Evolutionary conservation across 2,329 filamentous ascomycete genomes (phyloP).

Genomic region (Eutypa lata): DNA sequence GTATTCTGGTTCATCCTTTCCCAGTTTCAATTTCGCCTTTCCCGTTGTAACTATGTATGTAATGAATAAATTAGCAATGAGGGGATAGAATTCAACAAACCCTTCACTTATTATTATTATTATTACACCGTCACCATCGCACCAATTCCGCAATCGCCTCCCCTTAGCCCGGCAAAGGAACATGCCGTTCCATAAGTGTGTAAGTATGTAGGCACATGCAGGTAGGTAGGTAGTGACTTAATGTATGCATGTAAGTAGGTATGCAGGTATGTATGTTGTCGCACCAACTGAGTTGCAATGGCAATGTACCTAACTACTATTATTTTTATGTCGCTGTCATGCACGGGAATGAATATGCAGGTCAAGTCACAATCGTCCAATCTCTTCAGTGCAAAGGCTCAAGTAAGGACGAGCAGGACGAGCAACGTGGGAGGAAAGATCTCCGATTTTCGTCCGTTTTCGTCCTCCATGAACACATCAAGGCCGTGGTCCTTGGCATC

Average conservation of each 20-base stretch:
- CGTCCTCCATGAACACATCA: not conserved
- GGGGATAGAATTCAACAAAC: not conserved
- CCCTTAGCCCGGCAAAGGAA: too few species aligned
- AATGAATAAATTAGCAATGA: too few species aligned
- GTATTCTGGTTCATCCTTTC: not conserved
- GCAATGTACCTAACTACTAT: not conserved
- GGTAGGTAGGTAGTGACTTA: too few species aligned
- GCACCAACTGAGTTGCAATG: not conserved
- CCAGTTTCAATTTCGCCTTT: not conserved
- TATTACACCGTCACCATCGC: not conserved
- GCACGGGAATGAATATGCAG: not conserved
- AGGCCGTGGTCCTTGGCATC: not conserved
- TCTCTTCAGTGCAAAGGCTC: not conserved
- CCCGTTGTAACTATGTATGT: not conserved
- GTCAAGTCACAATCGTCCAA: not conserved
- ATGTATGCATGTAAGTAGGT: too few species aligned
- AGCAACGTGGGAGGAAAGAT: not conserved
- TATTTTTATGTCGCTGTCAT: not conserved
- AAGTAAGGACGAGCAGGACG: not conserved
- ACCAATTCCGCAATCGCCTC: too few species aligned
- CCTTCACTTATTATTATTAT: too few species aligned
- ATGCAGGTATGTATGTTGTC: not conserved
- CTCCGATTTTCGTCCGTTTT: constrained; percentile 1
- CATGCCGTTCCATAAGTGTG: too few species aligned
- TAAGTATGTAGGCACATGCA: too few species aligned